Base-by-base conservation (phyloP, 1,139 yeast genomes). In the Hanseniaspora sp. region DNA sequence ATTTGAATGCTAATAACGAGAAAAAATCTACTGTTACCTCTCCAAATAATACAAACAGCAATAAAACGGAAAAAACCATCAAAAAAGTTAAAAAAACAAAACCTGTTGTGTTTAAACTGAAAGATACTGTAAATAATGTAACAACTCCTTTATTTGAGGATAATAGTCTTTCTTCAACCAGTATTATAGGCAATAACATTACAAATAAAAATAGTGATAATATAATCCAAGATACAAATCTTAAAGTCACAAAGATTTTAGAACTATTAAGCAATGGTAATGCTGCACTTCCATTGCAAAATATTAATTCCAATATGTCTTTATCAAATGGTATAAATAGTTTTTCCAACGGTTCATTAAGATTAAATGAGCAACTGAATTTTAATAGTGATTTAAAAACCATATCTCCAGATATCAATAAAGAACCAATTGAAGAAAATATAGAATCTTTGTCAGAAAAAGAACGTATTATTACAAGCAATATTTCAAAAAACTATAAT, bases 181-280 rank as follows among this genome's bases (percentile, higher is more conserved):
- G 42, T 15, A 42, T 41, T 23, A 17, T 23, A 7, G 29, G 42
- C 6, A 23, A 17, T 43, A 30, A 11, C 31, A 1, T 31, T 13
- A 30, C 2, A 3, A 17, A 7, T 13, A 11, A 39, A 17, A 2
- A 9, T 13, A 39, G 13, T 6, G n/a, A 17, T 15, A 48, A 29
- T 28, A 12, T 48, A 2, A 44, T 51, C 23, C 54, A 51, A 34
- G 54, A 51, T 28, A 51, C 54, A 18, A 51, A 51, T 28, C 12
- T 51, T 1, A 51, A 51, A 40, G 54, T 51, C 7, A 51, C 54
- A 1, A 51, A 51, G 12, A 41, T 51, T 2, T 18, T 51, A 34
- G 54, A 51, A 15, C 29, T 51, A 9, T 23, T 51, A 7, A 11
- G 13, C 13, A 43, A 30, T 9, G 46, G 37, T 8, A 43, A 43